Percentiles rank a stretch among this genome's conserved stretches.
phyloP scores from a whole-genome alignment of 441 rosid genomes.

The Erysimum pusillum region DNA sequence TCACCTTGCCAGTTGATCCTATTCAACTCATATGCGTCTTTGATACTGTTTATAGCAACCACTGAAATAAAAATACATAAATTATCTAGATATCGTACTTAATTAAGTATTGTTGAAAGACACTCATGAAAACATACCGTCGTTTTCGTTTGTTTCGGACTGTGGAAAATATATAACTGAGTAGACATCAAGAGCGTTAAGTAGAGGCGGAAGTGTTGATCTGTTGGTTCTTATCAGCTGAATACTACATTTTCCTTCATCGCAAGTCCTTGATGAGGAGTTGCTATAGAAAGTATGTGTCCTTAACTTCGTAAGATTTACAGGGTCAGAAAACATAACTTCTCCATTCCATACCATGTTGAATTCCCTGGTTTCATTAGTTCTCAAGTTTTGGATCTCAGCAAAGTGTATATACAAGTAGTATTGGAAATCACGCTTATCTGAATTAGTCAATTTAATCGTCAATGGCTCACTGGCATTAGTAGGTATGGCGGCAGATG shows the following conservation, averaged over 20 bases:
- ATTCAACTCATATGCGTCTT: conserved; percentile 29
- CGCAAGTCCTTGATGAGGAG: neutral
- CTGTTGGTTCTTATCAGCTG: neutral
- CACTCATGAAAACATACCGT: neutral
- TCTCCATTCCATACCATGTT: conserved; percentile 5
- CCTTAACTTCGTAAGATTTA: too few species aligned
- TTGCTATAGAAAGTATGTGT: too few species aligned
- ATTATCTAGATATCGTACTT: too few species aligned
- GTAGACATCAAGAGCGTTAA: too few species aligned
- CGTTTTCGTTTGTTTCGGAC: too few species aligned
- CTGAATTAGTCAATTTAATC: neutral
- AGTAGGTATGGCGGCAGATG: conserved; percentile 41
- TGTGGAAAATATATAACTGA: too few species aligned
- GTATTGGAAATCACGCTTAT: neutral
- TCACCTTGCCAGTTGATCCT: conserved; percentile 45
- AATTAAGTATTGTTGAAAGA: too few species aligned
- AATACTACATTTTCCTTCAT: conserved; percentile 15
- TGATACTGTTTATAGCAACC: conserved; percentile 7
- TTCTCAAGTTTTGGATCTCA: conserved; percentile 44
- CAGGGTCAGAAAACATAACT: too few species aligned
- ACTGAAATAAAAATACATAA: conserved; percentile 23
- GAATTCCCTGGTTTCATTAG: conserved; percentile 43
- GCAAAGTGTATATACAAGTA: conserved; percentile 50
- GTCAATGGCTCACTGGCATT: conserved; percentile 21
- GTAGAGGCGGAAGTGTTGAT: too few species aligned